Base-by-base conservation (phyloP, 2,329 filamentous ascomycete genomes). In the Stagonosporopsis vannaccii region DNA sequence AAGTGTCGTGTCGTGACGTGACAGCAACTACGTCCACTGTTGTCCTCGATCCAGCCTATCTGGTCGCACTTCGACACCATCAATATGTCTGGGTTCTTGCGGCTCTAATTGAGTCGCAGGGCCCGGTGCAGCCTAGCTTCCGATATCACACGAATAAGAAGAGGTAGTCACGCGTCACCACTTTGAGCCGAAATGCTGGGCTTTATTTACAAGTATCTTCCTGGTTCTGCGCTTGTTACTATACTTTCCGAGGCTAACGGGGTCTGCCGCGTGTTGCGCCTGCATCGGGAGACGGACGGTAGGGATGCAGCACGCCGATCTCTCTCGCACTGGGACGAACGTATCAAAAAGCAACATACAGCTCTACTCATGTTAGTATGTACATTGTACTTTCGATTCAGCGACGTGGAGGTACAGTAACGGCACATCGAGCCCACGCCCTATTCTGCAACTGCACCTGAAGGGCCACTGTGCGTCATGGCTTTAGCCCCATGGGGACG, bases 251-350 rank as follows among this genome's bases (percentile, higher is more conserved):
- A 15, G 58, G 60, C 47, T 58, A 65, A 56, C 41, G 40, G 56
- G 41, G 47, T 32, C 51, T 33, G 26, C 61, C 59, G 63, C 60
- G 59, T 66, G 52, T 47, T 63, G 68, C 67, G 67, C 61, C 51
- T 72, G 64, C 59, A 63, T 66, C 70, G 67, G 68, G 68, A 71
- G 64, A 66, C 55, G 56, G 58, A 54, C 61, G 56, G 52, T 42
- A 61, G 41, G 59, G 52, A 53, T 61, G 36, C 36, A 45, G 55
- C 59, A 53, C 37, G 63, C 52, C 45, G 67, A 69, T 69, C 67
- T 56, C 46, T 41, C 55, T 48, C 47, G 48, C 56, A 57, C 30
- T 47, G 42, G 37, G 51, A 44, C 55, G 60, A 60, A 64, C 56
- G 53, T 56, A 47, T 46, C 43, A 43, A 61, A 58, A 65, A 63